phyloP scores from a whole-genome alignment of 768 basidiomycete genomes.

The Kwoniella dejecticola region DNA sequence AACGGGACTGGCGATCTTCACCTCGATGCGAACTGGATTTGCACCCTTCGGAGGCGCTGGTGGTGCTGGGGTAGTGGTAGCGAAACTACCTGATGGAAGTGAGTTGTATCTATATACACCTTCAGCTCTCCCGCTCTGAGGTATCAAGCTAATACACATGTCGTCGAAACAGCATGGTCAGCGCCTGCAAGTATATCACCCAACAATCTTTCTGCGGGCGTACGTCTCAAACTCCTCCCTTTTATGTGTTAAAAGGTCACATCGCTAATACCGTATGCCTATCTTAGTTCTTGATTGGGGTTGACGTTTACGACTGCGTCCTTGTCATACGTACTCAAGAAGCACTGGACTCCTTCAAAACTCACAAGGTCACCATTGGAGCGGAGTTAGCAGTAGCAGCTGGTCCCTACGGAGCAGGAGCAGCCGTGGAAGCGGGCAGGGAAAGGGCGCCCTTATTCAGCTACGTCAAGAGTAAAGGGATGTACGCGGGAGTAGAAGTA shows the following conservation, averaged over 20 bases:
- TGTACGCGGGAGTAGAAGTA: conserved; percentile 55
- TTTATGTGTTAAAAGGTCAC: background rate
- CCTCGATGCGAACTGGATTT: conserved; percentile 51
- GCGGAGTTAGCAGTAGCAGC: conserved; percentile 52
- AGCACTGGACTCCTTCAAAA: conserved; percentile 52
- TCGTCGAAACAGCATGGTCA: conserved; percentile 47
- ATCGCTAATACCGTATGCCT: background rate
- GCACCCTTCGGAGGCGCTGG: conserved; percentile 56
- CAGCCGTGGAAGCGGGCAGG: conserved; percentile 50
- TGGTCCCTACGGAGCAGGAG: conserved; percentile 55
- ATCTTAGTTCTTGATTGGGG: conserved; percentile 50
- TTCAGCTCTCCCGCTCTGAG: background rate
- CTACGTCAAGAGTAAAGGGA: conserved; percentile 49
- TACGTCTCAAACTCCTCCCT: conserved; percentile 19
- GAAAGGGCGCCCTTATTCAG: conserved; percentile 54
- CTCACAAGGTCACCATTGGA: conserved; percentile 54
- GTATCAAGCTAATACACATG: background rate
- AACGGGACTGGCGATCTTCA: conserved; percentile 54
- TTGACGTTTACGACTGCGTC: conserved; percentile 56
- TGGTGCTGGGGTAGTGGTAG: conserved; percentile 55
- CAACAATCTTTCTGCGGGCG: conserved; percentile 53
- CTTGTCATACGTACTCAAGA: conserved; percentile 53
- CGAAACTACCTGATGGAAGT: conserved; percentile 54
- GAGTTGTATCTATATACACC: conserved; percentile 19
- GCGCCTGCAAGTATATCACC: conserved; percentile 52